Conservation (phyloP, 2,329 filamentous ascomycete species). For the Mycosphaerella sp. region DNA sequence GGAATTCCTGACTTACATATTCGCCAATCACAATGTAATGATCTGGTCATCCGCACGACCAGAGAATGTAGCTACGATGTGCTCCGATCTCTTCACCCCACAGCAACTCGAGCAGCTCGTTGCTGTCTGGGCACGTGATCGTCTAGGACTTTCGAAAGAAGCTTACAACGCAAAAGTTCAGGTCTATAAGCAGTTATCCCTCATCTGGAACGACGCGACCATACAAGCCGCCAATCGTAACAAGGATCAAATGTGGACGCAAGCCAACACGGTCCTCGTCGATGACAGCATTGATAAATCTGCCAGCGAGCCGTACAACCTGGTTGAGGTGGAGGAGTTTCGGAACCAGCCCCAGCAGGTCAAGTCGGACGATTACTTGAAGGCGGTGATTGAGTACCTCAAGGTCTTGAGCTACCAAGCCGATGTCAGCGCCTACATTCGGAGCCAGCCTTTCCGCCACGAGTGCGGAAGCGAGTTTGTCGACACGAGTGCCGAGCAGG, state of each 20-base stretch:
- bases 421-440: constrained; percentile 45
- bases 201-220: constrained; percentile 57
- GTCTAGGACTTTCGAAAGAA: constrained; percentile 56
- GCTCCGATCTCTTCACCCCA: constrained; percentile 55
- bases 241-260: constrained; percentile 57
- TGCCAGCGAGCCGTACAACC: constrained; percentile 72
- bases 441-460: constrained; percentile 10
- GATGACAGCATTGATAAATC: constrained; percentile 83
- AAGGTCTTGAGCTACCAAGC: constrained; percentile 45
- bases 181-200: constrained; percentile 78
- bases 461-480: neutral
- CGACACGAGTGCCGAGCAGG: neutral
- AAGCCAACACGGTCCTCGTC: constrained; percentile 80
- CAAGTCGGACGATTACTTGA: constrained; percentile 38
- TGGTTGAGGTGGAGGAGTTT: constrained; percentile 72
- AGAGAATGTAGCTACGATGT: constrained; percentile 64
- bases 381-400: constrained; percentile 51
- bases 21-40: constrained; percentile 69
- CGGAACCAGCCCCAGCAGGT: constrained; percentile 35
- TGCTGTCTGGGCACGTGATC: constrained; percentile 71
- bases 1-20: constrained; percentile 65
- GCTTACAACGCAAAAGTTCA: constrained; percentile 70
- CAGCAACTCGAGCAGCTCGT: constrained; percentile 52
- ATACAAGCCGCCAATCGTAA: constrained; percentile 39
- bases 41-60: constrained; percentile 85